These are phyloP conservation scores for Bolboschoenus planiculmis DNA, from an alignment of 176 grass and related monocot genomes.

Conservation along the genomic window DNA sequence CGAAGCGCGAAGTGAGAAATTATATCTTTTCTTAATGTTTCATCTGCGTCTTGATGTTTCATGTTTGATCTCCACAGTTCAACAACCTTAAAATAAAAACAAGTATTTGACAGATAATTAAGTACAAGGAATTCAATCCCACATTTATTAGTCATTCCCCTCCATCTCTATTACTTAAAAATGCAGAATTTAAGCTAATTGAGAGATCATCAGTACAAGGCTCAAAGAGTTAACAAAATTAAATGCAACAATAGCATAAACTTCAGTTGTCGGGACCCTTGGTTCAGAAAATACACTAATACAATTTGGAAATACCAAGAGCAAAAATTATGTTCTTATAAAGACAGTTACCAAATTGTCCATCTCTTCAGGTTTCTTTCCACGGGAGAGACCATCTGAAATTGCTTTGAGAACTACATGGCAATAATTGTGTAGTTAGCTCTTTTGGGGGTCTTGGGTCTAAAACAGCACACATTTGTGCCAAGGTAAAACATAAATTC, in stretches of 20 bases:
- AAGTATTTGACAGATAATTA: not conserved
- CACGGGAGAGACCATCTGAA: conserved; percentile 76
- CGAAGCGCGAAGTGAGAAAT: conserved; percentile 94
- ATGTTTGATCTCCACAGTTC: conserved; percentile 73
- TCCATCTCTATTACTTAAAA: not conserved
- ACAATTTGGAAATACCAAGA: not conserved
- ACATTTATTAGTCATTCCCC: not conserved
- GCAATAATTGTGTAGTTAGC: conserved; percentile 10
- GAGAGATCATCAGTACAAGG: not conserved
- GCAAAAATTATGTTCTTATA: not conserved
- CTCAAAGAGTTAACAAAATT: not conserved
- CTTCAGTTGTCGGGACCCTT: not conserved
- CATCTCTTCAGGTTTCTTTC: conserved; percentile 80
- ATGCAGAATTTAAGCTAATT: not conserved
- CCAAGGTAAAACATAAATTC: not conserved
- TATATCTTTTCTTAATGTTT: conserved; percentile 84
- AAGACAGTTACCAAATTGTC: conserved; percentile 61
- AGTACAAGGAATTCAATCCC: not conserved
- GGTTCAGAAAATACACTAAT: not conserved
- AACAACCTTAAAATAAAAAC: conserved; percentile 35
- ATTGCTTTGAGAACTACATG: conserved; percentile 74
- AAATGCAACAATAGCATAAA: not conserved
- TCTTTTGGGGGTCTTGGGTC: not conserved
- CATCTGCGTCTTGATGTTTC: conserved; percentile 77
- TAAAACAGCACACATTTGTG: not conserved